Evolutionary conservation across 441 rosid genomes (phyloP).

Genomic region (Erodium trifolium): DNA sequence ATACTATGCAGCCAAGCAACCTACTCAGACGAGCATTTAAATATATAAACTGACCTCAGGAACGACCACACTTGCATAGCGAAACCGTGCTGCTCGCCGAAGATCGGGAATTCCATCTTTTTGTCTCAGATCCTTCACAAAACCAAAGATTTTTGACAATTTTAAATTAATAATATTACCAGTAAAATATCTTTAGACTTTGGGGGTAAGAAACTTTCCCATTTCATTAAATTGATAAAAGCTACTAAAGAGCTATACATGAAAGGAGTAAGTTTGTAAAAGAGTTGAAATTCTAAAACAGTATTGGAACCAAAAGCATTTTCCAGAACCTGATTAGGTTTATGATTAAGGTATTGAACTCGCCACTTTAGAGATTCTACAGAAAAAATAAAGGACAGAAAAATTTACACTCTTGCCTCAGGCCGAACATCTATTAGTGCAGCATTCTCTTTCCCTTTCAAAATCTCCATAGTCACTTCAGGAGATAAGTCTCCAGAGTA

Average conservation of each 20-base stretch:
- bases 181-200: constrained; percentile 16
- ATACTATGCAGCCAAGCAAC: constrained; percentile 5
- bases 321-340: constrained; percentile 6
- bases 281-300: constrained; percentile 13
- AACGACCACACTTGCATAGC: constrained; percentile 60
- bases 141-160: constrained; percentile 20
- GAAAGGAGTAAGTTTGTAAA: constrained; percentile 8
- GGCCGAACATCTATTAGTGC: constrained; percentile 87
- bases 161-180: constrained; percentile 2
- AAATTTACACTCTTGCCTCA: constrained; percentile 67
- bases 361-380: constrained; percentile 7
- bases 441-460: constrained; percentile 58
- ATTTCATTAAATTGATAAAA: not conserved
- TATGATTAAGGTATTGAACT: constrained; percentile 13
- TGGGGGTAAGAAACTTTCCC: not conserved
- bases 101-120: constrained; percentile 92
- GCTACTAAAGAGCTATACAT: constrained; percentile 16
- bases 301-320: constrained; percentile 4
- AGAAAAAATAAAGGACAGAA: constrained; percentile 25
- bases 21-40: not conserved
- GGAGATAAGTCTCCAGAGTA: constrained; percentile 94
- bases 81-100: constrained; percentile 75
- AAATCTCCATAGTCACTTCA: constrained; percentile 56
- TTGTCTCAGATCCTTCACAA: constrained; percentile 64
- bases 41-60: constrained; percentile 64